Percentiles rank a stretch among this genome's conserved stretches.
Evolutionary conservation across 805 yeast genomes (phyloP).

Genomic region (Metschnikowia continentalis): DNA sequence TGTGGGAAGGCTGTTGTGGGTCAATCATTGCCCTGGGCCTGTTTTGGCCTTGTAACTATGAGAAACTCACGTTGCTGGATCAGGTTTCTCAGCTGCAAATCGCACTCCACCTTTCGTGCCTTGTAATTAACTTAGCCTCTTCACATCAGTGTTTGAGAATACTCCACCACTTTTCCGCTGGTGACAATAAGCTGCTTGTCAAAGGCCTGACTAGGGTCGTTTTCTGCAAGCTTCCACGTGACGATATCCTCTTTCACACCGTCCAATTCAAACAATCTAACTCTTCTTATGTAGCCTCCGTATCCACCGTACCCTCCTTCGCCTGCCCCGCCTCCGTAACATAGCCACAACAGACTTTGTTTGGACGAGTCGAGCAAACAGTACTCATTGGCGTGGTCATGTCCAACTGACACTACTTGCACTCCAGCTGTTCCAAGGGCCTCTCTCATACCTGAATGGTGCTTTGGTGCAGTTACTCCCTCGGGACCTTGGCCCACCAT

Average conservation of each 20-base stretch:
- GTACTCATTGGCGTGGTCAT: constrained; percentile 93
- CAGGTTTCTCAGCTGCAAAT: background rate
- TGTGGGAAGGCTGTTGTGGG: no score
- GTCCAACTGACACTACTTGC: constrained; percentile 76
- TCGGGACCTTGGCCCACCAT: constrained; percentile 67
- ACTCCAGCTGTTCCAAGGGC: constrained; percentile 65
- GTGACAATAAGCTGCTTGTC: constrained; percentile 49
- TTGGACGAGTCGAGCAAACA: constrained; percentile 56
- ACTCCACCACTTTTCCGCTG: constrained; percentile 6
- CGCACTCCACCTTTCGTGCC: background rate
- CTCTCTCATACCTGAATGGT: constrained; percentile 63
- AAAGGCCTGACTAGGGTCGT: constrained; percentile 42
- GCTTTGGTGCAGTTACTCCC: constrained; percentile 71
- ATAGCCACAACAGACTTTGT: constrained; percentile 60
- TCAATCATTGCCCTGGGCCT: background rate
- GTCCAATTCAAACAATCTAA: constrained; percentile 70
- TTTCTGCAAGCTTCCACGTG: constrained; percentile 74
- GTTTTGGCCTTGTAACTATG: no score
- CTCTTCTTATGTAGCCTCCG: constrained; percentile 77
- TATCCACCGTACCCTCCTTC: constrained; percentile 97
- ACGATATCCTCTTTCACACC: constrained; percentile 41
- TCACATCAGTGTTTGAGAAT: background rate
- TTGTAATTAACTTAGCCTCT: background rate
- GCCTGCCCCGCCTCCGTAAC: constrained; percentile 92
- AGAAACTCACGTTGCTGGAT: no score